phyloP scores from a whole-genome alignment of 305 asterid species.

The Lippia alba region DNA sequence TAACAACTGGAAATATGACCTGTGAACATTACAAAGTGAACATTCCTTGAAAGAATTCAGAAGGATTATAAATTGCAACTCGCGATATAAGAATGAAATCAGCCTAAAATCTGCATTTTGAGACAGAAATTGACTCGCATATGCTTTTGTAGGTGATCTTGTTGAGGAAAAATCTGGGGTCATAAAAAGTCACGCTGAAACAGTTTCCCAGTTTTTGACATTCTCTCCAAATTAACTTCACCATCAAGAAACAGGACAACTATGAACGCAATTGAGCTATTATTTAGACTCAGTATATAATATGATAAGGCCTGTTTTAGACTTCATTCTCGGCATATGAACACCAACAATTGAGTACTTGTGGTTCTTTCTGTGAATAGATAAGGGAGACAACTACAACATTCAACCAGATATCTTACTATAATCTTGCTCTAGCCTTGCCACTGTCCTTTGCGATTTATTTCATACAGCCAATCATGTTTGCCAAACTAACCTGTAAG shows the following conservation, averaged over 20 bases:
- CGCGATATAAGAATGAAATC: slow-evolving; percentile 3
- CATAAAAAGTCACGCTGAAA: neutral
- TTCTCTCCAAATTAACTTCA: slow-evolving; percentile 1
- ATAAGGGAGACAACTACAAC: neutral
- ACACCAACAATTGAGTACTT: slow-evolving; percentile 9
- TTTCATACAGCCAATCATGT: slow-evolving; percentile 21
- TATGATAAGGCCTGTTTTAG: neutral
- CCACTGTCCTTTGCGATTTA: slow-evolving; percentile 7
- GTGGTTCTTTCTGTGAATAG: neutral
- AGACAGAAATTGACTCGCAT: slow-evolving; percentile 1
- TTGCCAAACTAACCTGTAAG: slow-evolving; percentile 69
- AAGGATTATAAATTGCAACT: neutral
- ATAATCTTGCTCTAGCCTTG: slow-evolving; percentile 6
- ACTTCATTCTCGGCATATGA: neutral
- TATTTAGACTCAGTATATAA: slow-evolving; percentile 15
- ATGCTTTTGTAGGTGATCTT: slow-evolving; percentile 12
- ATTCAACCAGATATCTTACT: neutral
- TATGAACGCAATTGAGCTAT: neutral
- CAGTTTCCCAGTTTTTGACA: slow-evolving; percentile 5
- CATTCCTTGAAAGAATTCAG: slow-evolving; percentile 12
- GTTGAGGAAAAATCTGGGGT: slow-evolving; percentile 17
- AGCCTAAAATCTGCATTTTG: slow-evolving; percentile 7
- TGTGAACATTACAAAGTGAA: slow-evolving; percentile 38
- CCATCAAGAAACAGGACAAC: neutral
- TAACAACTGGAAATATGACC: slow-evolving; percentile 86